Conservation (phyloP, 2,329 filamentous ascomycete species). For the Verticillium dahliae region DNA sequence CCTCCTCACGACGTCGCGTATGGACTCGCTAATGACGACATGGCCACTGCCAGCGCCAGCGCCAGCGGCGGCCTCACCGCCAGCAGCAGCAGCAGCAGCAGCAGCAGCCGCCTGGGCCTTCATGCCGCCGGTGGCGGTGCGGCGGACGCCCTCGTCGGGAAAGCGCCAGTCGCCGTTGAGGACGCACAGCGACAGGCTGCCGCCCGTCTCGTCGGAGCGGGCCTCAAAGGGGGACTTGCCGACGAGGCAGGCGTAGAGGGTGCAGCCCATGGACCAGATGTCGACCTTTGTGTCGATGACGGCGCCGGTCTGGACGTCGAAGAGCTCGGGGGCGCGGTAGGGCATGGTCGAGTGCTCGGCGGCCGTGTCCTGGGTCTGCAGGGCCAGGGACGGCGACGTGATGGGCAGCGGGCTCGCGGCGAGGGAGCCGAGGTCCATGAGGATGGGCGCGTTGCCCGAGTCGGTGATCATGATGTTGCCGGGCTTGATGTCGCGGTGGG, state of each 20-base stretch:
- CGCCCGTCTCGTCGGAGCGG: slow-evolving; percentile 91
- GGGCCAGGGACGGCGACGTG: slow-evolving; percentile 80
- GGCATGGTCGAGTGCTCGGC: slow-evolving; percentile 98
- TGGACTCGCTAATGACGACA: slow-evolving; percentile 64
- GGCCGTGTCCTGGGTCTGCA: slow-evolving; percentile 88
- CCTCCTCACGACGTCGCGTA: slow-evolving; percentile 79
- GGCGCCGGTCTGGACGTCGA: slow-evolving; percentile 91
- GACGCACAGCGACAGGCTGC: slow-evolving; percentile 86
- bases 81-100: slow-evolving; percentile 17
- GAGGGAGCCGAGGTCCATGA: slow-evolving; percentile 96
- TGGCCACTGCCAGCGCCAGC: slow-evolving; percentile 16
- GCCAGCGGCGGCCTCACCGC: slow-evolving; percentile 13
- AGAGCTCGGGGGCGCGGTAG: slow-evolving; percentile 93
- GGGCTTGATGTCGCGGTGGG: slow-evolving; percentile 95
- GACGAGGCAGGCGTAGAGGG: slow-evolving; percentile 92
- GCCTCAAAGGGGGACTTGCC: slow-evolving; percentile 95
- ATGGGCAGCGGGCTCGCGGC: slow-evolving; percentile 82
- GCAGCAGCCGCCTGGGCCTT: slow-evolving; percentile 17
- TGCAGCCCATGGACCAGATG: slow-evolving; percentile 96
- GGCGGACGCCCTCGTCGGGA: slow-evolving; percentile 68
- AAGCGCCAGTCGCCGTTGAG: slow-evolving; percentile 94
- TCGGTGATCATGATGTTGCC: slow-evolving; percentile 98
- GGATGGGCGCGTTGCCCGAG: slow-evolving; percentile 77
- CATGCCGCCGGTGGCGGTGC: slow-evolving; percentile 29
- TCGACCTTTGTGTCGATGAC: slow-evolving; percentile 95